These are phyloP conservation scores for Phytophthora multivora DNA, from an alignment of 352 stramenopile species.

Conservation along the genomic window DNA sequence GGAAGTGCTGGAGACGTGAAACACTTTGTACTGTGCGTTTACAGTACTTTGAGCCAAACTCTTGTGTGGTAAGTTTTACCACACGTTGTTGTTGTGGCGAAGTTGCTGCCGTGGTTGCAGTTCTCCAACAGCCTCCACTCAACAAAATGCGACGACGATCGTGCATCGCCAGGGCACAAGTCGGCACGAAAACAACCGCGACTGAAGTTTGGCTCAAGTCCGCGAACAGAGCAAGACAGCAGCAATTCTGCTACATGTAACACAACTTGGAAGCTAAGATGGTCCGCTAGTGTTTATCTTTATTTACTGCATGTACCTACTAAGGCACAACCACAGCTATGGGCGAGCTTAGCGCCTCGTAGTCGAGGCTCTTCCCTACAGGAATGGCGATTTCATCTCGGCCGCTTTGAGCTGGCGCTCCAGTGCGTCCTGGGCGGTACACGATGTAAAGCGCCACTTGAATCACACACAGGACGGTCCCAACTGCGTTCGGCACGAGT, in stretches of 20 bases:
- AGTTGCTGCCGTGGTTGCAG: slow-evolving; percentile 29
- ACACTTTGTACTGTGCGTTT: not conserved
- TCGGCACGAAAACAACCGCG: slow-evolving; percentile 1
- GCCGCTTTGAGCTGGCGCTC: not conserved
- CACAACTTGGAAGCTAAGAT: too few species aligned
- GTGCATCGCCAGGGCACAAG: slow-evolving; percentile 12
- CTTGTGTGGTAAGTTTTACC: not conserved
- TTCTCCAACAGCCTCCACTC: slow-evolving; percentile 23
- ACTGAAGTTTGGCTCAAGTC: not conserved
- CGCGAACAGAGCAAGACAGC: too few species aligned
- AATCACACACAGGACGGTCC: slow-evolving; percentile 33
- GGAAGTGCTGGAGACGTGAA: not conserved
- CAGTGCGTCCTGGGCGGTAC: slow-evolving; percentile 26
- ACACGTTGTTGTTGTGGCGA: too few species aligned
- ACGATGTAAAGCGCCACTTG: slow-evolving; percentile 52
- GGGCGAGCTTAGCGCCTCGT: slow-evolving; percentile 15
- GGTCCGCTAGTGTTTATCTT: too few species aligned
- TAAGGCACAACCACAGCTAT: not conserved
- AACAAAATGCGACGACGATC: not conserved
- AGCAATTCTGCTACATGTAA: not conserved
- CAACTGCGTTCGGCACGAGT: slow-evolving; percentile 42
- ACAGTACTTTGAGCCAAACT: too few species aligned
- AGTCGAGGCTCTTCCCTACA: slow-evolving; percentile 9
- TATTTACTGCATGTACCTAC: too few species aligned
- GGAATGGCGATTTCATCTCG: slow-evolving; percentile 9